These are phyloP conservation scores for Hygrocybe coccinea DNA, from an alignment of 768 basidiomycete genomes.

Conservation along the genomic window DNA sequence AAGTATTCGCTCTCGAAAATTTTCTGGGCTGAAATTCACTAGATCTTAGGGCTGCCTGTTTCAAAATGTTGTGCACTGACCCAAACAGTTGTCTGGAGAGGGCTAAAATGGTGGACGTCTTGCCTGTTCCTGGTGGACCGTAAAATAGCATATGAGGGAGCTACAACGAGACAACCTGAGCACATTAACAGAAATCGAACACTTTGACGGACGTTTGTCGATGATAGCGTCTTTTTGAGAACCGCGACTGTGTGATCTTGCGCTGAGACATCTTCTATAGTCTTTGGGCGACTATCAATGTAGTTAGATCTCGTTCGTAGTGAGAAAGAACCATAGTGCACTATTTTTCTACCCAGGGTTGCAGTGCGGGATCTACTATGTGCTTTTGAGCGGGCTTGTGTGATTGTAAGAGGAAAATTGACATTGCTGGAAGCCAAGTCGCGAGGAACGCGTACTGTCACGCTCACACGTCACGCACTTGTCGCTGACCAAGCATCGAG, in stretches of 20 bases:
- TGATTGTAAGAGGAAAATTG: conserved; percentile 64
- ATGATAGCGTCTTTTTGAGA: conserved; percentile 82
- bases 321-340: conserved; percentile 33
- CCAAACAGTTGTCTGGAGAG: conserved; percentile 92
- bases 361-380: conserved; percentile 50
- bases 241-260: conserved; percentile 96
- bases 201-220: conserved; percentile 66
- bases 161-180: conserved; percentile 37
- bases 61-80: conserved; percentile 39
- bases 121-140: conserved; percentile 97
- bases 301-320: conserved; percentile 1
- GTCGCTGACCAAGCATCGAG: not conserved
- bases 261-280: conserved; percentile 95
- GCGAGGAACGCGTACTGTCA: too few relatives aligned
- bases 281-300: conserved; percentile 78
- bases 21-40: conserved; percentile 65
- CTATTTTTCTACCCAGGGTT: conserved; percentile 99
- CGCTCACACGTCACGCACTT: conserved; percentile 27
- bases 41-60: not conserved
- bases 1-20: conserved; percentile 87
- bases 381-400: conserved; percentile 42
- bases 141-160: conserved; percentile 99
- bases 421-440: conserved; percentile 37
- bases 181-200: not conserved
- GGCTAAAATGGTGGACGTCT: conserved; percentile 97